Base-by-base conservation (phyloP, 2,329 filamentous ascomycete genomes). In the Sarocladium brachiariae region DNA sequence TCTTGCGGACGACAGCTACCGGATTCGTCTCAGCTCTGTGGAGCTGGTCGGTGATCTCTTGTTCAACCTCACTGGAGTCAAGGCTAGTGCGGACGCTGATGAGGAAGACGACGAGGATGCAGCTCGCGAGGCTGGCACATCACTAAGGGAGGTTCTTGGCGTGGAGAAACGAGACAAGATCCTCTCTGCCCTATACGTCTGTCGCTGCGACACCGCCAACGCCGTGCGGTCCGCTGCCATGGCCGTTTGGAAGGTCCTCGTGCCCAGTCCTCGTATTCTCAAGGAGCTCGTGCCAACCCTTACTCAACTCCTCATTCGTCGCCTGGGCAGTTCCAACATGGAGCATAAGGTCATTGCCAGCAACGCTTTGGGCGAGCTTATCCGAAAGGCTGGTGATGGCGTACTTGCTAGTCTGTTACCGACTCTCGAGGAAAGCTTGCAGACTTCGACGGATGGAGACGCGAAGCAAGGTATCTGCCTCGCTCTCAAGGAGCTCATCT, bases 271-370 rank as follows among this genome's bases (percentile, higher is more conserved):
- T 27, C 85, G 84, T 58, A 96, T 88, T 13, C 83, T 99, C 61
- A 96, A 96, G 72, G 93, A 99, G 65, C 81, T 99, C 61, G 86
- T 96, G 43, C 92, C 93, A 39, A 96, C 90, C 1, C 84, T 99
- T 54, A 95, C 90, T 5, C 91, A 96, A 65, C 83, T 99, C 56
- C 86, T 99, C 59, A 97, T 99, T 65, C 84, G 89, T 53, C 87
- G 93, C 46, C 80, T 99, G 58, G 93, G 90, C 55, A 97, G 91
- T 66, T 87, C 91, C 41, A 97, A 96, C 63, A 91, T 95, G 85
- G 93, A 99, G 67, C 93, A 99, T 69, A 97, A 96, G 74, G 87
- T 96, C 59, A 99, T 99, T 74, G 93, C 95, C 57, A 92, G 92
- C 66, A 97, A 97, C 66, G 90, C 93, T 46, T 78, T 99, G 51